Evolutionary conservation across 768 basidiomycete genomes (phyloP), one percentile per base, ranked within the genome.

Genomic region (Sporobolomyces phaffii): DNA sequence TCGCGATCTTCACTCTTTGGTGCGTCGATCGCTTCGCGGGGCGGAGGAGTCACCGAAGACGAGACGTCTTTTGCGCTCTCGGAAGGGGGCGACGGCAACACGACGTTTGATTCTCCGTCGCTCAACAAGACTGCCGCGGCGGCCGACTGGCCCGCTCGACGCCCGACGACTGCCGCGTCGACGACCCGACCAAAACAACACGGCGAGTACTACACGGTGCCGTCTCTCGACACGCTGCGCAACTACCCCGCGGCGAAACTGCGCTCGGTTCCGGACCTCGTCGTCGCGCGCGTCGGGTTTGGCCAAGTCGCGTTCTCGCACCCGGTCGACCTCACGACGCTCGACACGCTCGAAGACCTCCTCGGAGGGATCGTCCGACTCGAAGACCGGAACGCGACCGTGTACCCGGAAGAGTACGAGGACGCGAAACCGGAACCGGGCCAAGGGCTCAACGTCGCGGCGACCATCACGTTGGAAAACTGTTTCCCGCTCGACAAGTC

Each of bases 401-500:
- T 98, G 41, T 98, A 99, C 77, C 90, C 91, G 1, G 92, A 94
- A 67, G 85, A 85, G 64, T 86, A 88, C 57, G 86, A 89, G n/a
- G 84, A 83, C 50, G 86, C 89, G 73, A 93, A 93, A 78, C 90
- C 91, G 0, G 82, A 85, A 14, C 83, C 85, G 26, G 91, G 92
- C 20, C 81, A 85, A 26, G 96, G 96, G 41, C 81, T 99, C 61
- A 98, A 98, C 75, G 91, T 93, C 28, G 85, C 83, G 34, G 90
- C 93, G 26, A 82, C 81, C 64, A 84, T 99, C 71, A 81, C 83
- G 50, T 80, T 99, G 48, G 79, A 88, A 71, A 81, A 84, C 59
- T 92, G 91, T 79, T 98, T 89, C 87, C 83, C 90, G 51, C 82
- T 86, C 70, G 91, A 97, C 78, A 93, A 93, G 80, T 88, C 89